Conservation (phyloP, 2,329 filamentous ascomycete genomes). For the Rhynchosporium secalis region DNA sequence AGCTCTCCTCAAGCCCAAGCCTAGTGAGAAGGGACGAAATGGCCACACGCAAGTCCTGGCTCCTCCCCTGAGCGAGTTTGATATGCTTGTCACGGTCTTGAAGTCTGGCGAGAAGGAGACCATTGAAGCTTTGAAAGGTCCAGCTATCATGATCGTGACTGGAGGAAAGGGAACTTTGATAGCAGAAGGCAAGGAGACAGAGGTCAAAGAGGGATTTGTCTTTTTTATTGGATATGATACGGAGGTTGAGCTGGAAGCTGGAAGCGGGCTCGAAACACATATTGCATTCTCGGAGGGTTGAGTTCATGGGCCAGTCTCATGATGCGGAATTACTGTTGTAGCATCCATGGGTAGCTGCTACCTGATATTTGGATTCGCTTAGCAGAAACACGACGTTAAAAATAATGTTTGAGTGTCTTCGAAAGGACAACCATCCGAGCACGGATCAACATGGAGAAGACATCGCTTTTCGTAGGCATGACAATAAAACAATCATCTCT, state of each 20-base stretch:
- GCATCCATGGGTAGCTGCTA: too few relatives aligned
- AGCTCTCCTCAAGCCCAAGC: slow-evolving; percentile 52
- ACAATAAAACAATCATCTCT: too few relatives aligned
- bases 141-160: slow-evolving; percentile 63
- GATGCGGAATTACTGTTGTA: neutral
- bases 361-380: too few relatives aligned
- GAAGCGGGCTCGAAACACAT: slow-evolving; percentile 29
- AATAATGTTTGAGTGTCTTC: too few relatives aligned
- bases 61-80: slow-evolving; percentile 72
- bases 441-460: too few relatives aligned
- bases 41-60: slow-evolving; percentile 64
- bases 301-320: neutral
- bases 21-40: slow-evolving; percentile 51
- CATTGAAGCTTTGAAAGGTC: slow-evolving; percentile 56
- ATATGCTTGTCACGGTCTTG: slow-evolving; percentile 63
- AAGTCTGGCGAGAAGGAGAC: slow-evolving; percentile 57
- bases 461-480: too few relatives aligned
- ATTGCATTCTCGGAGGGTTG: slow-evolving; percentile 28
- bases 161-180: slow-evolving; percentile 58
- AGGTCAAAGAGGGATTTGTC: slow-evolving; percentile 61
- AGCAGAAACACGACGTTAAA: too few relatives aligned
- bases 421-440: too few relatives aligned
- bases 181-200: slow-evolving; percentile 52
- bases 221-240: slow-evolving; percentile 57
- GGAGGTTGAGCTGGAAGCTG: slow-evolving; percentile 27